These are phyloP conservation scores for Aspergillus ibericus DNA, from an alignment of 2,329 filamentous ascomycete species.

Conservation along the genomic window DNA sequence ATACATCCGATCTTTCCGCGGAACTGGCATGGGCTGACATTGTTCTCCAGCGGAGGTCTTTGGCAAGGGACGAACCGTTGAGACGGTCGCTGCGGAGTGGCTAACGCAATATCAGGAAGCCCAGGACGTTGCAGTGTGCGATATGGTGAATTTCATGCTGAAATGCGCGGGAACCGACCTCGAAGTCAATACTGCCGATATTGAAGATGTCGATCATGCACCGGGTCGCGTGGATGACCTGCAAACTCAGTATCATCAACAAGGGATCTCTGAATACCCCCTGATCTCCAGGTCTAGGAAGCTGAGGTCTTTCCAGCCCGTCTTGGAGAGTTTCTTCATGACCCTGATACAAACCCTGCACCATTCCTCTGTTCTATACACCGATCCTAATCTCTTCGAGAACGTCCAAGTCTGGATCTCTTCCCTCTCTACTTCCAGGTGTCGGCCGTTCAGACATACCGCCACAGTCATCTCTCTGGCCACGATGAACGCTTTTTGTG, in stretches of 20 bases:
- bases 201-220: slow-evolving; percentile 85
- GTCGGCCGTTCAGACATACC: slow-evolving; percentile 91
- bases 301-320: slow-evolving; percentile 73
- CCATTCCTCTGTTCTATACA: slow-evolving; percentile 78
- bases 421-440: slow-evolving; percentile 82
- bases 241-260: slow-evolving; percentile 82
- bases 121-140: slow-evolving; percentile 55
- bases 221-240: slow-evolving; percentile 76
- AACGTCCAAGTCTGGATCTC: slow-evolving; percentile 88
- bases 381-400: slow-evolving; percentile 73
- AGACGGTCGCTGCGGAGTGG: slow-evolving; percentile 61
- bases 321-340: slow-evolving; percentile 76
- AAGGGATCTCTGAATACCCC: slow-evolving; percentile 86
- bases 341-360: slow-evolving; percentile 75
- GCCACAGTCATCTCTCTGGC: slow-evolving; percentile 81
- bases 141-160: slow-evolving; percentile 63
- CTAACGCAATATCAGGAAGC: slow-evolving; percentile 57
- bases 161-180: slow-evolving; percentile 76
- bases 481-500: slow-evolving; percentile 75
- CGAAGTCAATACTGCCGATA: slow-evolving; percentile 76
- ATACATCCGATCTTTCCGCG: neutral
- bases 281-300: slow-evolving; percentile 79
- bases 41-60: slow-evolving; percentile 57
- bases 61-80: slow-evolving; percentile 53
- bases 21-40: slow-evolving; percentile 24